Base-by-base conservation (phyloP, 192 early-diverging fungal genomes). In the Backusella circina region DNA sequence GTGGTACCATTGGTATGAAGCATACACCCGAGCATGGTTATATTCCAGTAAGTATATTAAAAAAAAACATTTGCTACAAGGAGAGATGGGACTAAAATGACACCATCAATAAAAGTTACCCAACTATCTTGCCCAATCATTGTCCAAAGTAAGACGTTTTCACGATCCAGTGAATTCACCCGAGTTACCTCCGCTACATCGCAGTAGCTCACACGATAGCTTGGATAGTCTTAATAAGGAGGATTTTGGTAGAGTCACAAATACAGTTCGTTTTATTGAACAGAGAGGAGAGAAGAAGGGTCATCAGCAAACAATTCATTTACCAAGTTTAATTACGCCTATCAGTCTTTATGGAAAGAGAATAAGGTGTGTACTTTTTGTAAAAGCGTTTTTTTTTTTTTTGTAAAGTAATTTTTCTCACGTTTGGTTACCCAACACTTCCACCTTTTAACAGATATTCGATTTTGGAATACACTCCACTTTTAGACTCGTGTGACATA, bases 401-500 rank as follows among this genome's bases (percentile, higher is more conserved):
- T 10, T 12, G 0, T 0, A 30, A 44, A 44, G 38, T 66, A 23
- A 44, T 61, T 47, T 33, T 68, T 67, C 47, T 64, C 36, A 61
- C 71, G 51, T 8, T 54, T 54, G 33, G n/a, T 37, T 35, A 33
- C 68, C n/a, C 68, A 70, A 37, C 35, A 70, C n/a, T 13, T 23
- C 36, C 23, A 36, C 32, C 51, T 31, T 12, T 38, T 26, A 3
- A 37, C 39, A 83, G 88, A 72, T 99, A 98, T 86, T 96, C 95
- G 10, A 91, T 98, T 76, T 83, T 97, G 13, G 98, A 99, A 84
- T 99, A 99, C 74, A 93, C 94, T 9, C 96, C 96, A 5, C 83
- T 99, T 61, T 83, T 99, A 47, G 98, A 99, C 78, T 98, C 97
- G 13, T 93, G 93, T 79, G 96, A 97, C 73, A 97, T 99, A 90